Evolutionary conservation across 2,329 filamentous ascomycete species (phyloP), one percentile per base, ranked within the genome.

Genomic region (Laburnicola sp.): DNA sequence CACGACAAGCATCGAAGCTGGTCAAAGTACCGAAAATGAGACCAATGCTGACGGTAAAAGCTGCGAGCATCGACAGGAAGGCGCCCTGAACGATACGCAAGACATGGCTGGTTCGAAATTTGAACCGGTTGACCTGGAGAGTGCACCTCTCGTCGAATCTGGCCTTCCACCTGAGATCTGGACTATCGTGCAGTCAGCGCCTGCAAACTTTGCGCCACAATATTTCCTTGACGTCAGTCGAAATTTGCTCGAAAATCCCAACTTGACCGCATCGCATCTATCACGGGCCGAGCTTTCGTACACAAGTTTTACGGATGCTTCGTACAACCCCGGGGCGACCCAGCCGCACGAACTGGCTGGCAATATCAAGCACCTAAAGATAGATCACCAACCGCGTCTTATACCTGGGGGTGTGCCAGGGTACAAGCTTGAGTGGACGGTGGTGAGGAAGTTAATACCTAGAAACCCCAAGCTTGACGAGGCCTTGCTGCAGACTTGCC

Each of bases 401-500:
- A 28, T 70, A 3, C 53, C 63, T n/a, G 58, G 60, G 6, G 63
- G 63, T 4, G 16, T 66, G 4, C 58, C 66, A 23, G 70, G 66
- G 3, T 80, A 74, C 52, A 57, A 63, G 25, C 75, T 85, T 28
- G 77, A 80, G 23, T 85, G 86, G 58, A 84, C 84, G 1, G 78
- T 96, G 21, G 82, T 96, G 6, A 82, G 92, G 52, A 86, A 81
- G 54, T 76, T 97, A 62, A 86, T 97, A 40, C 93, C 93, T 2
- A 81, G 93, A 44, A 96, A 96, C 70, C 83, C 86, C 2, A 80
- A 86, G 48, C 76, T 93, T 25, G 93, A 97, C 71, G 76, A 78
- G 21, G 80, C 87, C 1, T 73, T 97, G 56, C 81, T 91, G 50
- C 93, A 97, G 72, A 96, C 91, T 2, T 96, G 91, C 70, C 81